phyloP scores from a whole-genome alignment of 495 filamentous ascomycete genomes.

The Hyaloscypha variabilis region DNA sequence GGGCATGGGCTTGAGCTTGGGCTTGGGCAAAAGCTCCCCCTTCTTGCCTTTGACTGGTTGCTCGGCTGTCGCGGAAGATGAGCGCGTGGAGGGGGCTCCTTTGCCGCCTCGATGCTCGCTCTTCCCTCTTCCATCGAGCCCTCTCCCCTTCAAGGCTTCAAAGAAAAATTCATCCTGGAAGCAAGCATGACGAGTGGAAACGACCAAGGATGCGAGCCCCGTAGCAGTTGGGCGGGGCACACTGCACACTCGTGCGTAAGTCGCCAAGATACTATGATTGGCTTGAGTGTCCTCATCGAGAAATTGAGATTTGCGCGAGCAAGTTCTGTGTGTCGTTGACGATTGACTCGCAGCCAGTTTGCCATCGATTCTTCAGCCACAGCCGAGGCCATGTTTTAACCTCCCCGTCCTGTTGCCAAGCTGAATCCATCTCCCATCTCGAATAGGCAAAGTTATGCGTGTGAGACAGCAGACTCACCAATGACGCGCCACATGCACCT shows the following conservation, averaged over 20 bases:
- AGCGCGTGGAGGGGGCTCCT: neutral
- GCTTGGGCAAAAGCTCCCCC: neutral
- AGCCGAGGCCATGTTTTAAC: neutral
- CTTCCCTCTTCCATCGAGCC: neutral
- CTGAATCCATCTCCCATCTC: neutral
- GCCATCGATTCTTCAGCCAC: neutral
- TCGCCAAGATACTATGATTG: too few species aligned
- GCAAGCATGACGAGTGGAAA: neutral
- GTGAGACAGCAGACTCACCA: neutral
- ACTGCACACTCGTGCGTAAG: too few species aligned
- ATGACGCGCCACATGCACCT: neutral
- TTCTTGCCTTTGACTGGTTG: conserved; percentile 8
- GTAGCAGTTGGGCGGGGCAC: neutral
- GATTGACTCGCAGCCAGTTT: too few species aligned
- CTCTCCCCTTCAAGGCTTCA: too few species aligned
- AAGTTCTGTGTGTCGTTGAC: too few species aligned
- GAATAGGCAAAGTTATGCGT: conserved; percentile 18
- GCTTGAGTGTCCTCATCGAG: too few species aligned
- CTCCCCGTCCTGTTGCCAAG: neutral
- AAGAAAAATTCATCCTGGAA: neutral
- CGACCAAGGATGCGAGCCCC: neutral
- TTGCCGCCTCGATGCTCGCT: neutral
- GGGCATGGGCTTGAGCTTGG: conserved; percentile 2
- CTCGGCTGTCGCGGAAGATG: conserved; percentile 21
- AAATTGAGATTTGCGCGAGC: too few species aligned